A percentile compares a stretch with the other conserved stretches of the same genome.
phyloP scores from a whole-genome alignment of 345 rosid genomes.

The Cardiospermum halicacabum region DNA sequence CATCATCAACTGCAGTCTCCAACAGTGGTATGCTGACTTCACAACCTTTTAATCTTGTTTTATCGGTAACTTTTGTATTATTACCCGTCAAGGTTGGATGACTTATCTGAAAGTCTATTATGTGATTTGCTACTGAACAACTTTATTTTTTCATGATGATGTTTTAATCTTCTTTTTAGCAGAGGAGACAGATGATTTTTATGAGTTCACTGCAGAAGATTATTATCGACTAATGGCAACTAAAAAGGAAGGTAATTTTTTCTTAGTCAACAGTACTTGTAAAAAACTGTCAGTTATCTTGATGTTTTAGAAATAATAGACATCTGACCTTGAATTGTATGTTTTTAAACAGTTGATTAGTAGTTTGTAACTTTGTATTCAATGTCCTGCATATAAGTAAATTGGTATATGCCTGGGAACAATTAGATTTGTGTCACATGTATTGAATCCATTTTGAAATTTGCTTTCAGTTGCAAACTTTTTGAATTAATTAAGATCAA shows the following conservation, averaged over 20 bases:
- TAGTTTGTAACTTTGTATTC: background rate
- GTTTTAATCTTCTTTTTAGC: too few species aligned
- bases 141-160: conserved; percentile 8
- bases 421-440: background rate
- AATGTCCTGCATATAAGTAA: background rate
- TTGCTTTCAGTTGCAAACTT: background rate
- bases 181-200: conserved; percentile 82
- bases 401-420: background rate
- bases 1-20: conserved; percentile 35
- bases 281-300: background rate
- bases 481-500: background rate
- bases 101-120: background rate
- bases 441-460: background rate
- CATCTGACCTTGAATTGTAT: background rate
- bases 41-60: background rate
- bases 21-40: conserved; percentile 32
- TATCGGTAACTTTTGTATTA: conserved; percentile 1
- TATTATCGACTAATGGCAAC: conserved; percentile 48
- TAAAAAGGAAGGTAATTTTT: conserved; percentile 58
- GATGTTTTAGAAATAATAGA: background rate
- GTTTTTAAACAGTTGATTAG: background rate
- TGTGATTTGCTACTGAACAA: background rate
- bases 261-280: background rate
- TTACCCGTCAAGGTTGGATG: background rate
- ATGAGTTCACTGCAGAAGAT: conserved; percentile 81